Percentiles rank a stretch among this genome's conserved stretches.
These are phyloP conservation scores for Ganoderma boninense DNA, from an alignment of 1,284 basidiomycete genomes.

Conservation along the genomic window DNA sequence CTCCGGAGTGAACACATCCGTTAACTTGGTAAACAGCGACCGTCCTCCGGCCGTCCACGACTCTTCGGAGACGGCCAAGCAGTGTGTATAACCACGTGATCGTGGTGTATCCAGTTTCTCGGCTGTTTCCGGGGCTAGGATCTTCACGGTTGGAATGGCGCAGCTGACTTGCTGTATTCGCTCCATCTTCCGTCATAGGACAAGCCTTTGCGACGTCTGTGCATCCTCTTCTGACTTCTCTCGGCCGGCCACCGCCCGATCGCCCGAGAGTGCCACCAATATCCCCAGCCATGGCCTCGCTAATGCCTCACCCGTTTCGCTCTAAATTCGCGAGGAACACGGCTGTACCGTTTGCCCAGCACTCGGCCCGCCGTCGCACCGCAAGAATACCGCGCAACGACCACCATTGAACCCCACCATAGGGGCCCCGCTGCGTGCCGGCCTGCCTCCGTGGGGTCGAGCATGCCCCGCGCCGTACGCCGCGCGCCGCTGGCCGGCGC, in stretches of 20 bases:
- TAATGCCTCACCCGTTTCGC: not conserved
- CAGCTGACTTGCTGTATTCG: slow-evolving; percentile 25
- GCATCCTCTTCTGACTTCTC: slow-evolving; percentile 13
- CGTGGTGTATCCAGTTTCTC: slow-evolving; percentile 8
- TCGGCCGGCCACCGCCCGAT: slow-evolving; percentile 12
- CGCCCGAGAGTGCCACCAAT: not conserved
- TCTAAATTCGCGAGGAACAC: not conserved
- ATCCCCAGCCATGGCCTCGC: not conserved
- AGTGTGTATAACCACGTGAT: slow-evolving; percentile 15
- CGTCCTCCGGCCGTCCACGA: not conserved
- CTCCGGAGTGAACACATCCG: not conserved
- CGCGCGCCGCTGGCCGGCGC: no score
- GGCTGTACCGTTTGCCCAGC: not conserved
- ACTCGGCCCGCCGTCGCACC: not conserved
- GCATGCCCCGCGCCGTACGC: slow-evolving; percentile 5
- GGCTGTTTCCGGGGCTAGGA: slow-evolving; percentile 9
- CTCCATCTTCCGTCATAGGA: slow-evolving; percentile 18
- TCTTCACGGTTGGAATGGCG: not conserved
- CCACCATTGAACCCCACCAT: not conserved
- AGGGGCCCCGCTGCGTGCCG: not conserved
- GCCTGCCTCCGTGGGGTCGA: not conserved
- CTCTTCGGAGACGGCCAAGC: not conserved
- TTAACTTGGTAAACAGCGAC: not conserved
- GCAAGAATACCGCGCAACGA: not conserved
- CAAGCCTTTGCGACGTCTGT: slow-evolving; percentile 22